Conservation (phyloP, 2,329 filamentous ascomycete genomes). For the Aspergillus carbonarius region DNA sequence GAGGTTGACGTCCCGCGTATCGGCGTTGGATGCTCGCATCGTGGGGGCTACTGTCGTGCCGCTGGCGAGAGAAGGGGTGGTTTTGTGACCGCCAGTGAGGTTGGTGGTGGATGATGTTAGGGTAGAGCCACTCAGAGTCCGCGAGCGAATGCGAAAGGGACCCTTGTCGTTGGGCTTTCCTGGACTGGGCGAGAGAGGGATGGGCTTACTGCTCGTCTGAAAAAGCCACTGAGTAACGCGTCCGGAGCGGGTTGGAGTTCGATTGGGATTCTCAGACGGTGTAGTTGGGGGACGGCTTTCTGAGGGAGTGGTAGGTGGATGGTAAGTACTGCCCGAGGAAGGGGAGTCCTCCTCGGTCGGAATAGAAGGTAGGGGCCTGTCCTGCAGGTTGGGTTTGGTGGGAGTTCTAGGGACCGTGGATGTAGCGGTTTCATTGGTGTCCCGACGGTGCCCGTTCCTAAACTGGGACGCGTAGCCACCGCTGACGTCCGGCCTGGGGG, state of each 20-base stretch:
- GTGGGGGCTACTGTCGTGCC: constrained; percentile 17
- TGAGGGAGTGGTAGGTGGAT: constrained; percentile 11
- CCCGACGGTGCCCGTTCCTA: constrained; percentile 4
- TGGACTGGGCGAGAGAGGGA: constrained; percentile 9
- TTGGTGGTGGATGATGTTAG: constrained; percentile 30
- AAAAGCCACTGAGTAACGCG: constrained; percentile 35
- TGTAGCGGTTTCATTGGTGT: constrained; percentile 7
- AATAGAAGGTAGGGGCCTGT: constrained; percentile 24
- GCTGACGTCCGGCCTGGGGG: constrained; percentile 14
- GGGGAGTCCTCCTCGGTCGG: constrained; percentile 15
- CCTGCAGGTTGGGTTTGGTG: constrained; percentile 23
- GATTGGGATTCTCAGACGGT: constrained; percentile 9
- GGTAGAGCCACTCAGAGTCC: constrained; percentile 39
- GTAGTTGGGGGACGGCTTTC: constrained; percentile 11
- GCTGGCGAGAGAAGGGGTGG: constrained; percentile 33
- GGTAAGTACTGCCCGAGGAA: background rate
- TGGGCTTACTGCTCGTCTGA: constrained; percentile 15
- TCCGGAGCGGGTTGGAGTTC: constrained; percentile 24
- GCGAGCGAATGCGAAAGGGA: constrained; percentile 30
- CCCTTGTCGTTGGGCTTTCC: constrained; percentile 19
- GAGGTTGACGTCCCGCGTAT: constrained; percentile 7
- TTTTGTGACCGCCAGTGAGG: constrained; percentile 17
- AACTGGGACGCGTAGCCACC: constrained; percentile 8
- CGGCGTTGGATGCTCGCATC: constrained; percentile 15
- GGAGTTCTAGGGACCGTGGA: constrained; percentile 22